Evolutionary conservation across 2,329 filamentous ascomycete species (phyloP), one percentile per base, ranked within the genome.

Genomic region (Fusarium transvaalense): DNA sequence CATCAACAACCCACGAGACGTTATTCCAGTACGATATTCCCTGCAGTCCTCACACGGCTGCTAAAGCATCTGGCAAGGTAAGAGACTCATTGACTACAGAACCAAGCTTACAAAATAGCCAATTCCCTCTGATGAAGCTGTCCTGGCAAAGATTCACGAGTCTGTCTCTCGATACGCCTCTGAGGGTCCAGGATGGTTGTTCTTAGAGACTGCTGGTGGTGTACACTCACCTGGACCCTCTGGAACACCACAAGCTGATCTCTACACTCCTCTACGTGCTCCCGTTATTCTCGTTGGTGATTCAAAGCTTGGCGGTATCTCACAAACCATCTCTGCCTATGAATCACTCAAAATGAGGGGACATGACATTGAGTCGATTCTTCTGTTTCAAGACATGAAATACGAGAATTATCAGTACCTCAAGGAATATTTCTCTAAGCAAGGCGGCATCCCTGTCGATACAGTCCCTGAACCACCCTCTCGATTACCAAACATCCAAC

Each of bases 191-290:
- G 86, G 86, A n/a, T 88, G 90, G 78, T 80, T 92, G 2, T 84
- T 97, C 46, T 82, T 96, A 45, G 93, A 97, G 76, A 96, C 93
- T 3, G 92, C 93, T 2, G 93, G 92, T 1, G 93, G 93, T 1
- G 91, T 95, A 0, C 89, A 95, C 64, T 95, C 92, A 0, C 93
- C 93, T 0, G 87, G 87, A 0, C 93, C 92, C 1, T 92, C 91
- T 35, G 92, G 92, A 12, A 91, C 85, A 3, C 88, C 91, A 0
- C 93, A 97, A 75, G 92, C 90, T 3, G 92, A 97, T 73, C 79
- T 94, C 2, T 96, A 94, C 75, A 83, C 90, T 21, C 89, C 92
- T 1, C 79, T 97, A 2, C 85, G 92, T n/a, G 79, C 92, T 1
- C 92, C 93, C 0, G 86, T 91, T 2, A 79, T 96, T 15, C 85